Base-by-base conservation (phyloP, 2,329 filamentous ascomycete genomes). In the Alternaria longipes region DNA sequence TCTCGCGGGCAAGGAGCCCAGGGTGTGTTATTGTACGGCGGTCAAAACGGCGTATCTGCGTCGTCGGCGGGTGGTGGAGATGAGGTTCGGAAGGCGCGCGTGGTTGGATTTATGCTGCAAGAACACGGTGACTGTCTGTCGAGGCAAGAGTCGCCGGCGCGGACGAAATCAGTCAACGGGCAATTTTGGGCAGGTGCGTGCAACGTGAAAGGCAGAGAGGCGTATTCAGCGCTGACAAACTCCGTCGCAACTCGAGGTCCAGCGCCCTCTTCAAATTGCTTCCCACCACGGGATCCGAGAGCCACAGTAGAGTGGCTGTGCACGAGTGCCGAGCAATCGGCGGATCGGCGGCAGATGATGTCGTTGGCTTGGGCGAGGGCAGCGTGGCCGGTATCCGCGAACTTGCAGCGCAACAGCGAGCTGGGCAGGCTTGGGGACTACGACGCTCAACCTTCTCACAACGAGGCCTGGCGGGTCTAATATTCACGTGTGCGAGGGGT, bases 1-100 rank as follows among this genome's bases (percentile, higher is more conserved):
- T 78, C 76, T 78, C 76, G 67, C 67, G 75, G 77, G 76, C 78
- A 72, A 72, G 70, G 68, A 75, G 78, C 77, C 77, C 77, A 74
- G 74, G 63, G 49, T 59, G 51, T 54, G 54, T 73, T 76, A 75
- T 73, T 75, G 71, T 62, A 74, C 58, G 54, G 66, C 72, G 67
- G 75, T 73, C 77, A 79, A 76, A 76, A 77, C 72, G 64, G 77
- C 69, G 68, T 68, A 74, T 57, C 69, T 65, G 66, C 70, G 66
- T 62, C 68, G 62, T 51, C 69, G 67, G 57, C 64, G 62, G 56
- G 73, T 60, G 65, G 68, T 72, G 69, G 73, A 73, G 64, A 77
- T 66, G 24, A 75, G 60, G 59, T 74, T 74, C 11, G 71, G 71
- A 30, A 76, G 71, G 36, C 71, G 73, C 42, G 73, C 68, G 74